phyloP scores from a whole-genome alignment of 2,329 filamentous ascomycete species.

The Leptoxyphium fumago region DNA sequence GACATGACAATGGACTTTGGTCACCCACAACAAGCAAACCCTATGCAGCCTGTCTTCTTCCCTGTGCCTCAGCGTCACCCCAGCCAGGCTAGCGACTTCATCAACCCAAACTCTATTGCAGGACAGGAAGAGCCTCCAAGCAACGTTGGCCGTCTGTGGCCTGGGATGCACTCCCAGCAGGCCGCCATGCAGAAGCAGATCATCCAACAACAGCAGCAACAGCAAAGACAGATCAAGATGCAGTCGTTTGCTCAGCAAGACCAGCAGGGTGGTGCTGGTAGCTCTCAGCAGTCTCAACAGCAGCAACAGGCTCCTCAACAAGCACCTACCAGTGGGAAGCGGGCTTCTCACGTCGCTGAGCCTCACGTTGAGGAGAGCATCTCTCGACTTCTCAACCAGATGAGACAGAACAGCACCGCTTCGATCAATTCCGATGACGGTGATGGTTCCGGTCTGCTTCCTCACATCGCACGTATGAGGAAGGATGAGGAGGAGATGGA shows the following conservation, averaged over 20 bases:
- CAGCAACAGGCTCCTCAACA: constrained; percentile 17
- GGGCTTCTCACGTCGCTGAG: constrained; percentile 27
- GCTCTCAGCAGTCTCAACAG: constrained; percentile 18
- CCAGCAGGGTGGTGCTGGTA: constrained; percentile 10
- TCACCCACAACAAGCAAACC: constrained; percentile 29
- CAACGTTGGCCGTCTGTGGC: constrained; percentile 61
- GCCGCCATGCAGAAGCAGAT: constrained; percentile 48
- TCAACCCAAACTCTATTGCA: constrained; percentile 61
- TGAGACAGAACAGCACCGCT: constrained; percentile 59
- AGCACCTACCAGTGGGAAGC: constrained; percentile 28
- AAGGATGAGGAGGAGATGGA: constrained; percentile 99
- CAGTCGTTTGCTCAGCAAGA: constrained; percentile 24
- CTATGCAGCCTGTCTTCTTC: constrained; percentile 47
- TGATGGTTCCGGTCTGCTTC: constrained; percentile 31
- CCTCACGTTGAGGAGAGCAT: constrained; percentile 68
- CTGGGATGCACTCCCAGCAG: constrained; percentile 83
- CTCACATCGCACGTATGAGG: constrained; percentile 58
- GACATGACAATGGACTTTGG: constrained; percentile 55
- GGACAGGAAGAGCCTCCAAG: constrained; percentile 43
- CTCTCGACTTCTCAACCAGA: constrained; percentile 78
- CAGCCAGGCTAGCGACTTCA: constrained; percentile 26
- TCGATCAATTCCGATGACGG: constrained; percentile 30
- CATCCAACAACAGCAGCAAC: constrained; percentile 34
- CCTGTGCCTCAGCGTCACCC: constrained; percentile 22
- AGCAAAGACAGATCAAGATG: constrained; percentile 31